Base-by-base conservation (phyloP, 192 early-diverging fungal genomes). In the Entomortierella parvispora region DNA sequence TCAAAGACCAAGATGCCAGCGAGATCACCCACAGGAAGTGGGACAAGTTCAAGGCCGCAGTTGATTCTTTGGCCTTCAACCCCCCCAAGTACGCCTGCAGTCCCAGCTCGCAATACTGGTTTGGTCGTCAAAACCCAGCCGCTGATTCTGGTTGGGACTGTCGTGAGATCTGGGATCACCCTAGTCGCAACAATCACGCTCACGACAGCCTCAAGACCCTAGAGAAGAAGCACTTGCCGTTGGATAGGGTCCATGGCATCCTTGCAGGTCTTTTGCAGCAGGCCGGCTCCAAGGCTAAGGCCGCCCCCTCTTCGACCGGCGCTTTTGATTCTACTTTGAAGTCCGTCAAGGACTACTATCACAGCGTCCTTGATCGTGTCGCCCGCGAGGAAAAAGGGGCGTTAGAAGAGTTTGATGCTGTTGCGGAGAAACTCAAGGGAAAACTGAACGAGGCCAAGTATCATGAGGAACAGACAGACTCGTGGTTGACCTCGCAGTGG, bases 371-470 rank as follows among this genome's bases (percentile, higher is more conserved):
- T 10, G 71, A 76, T 14, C 63, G 71, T 20, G 44, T 62, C 12
- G 54, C 57, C 17, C 63, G 53, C 15, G 48, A 51, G 28, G 71
- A 76, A 17, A n/a, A 60, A 20, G 45, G 46, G 2, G 71, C 71
- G 18, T 48, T 67, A 15, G 64, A 67, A 22, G 71, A 76, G n/a
- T 42, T 76, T 12, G 58, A 76, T 22, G 46, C 64, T 0, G 6
- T 76, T 5, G 23, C 9, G 8, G 71, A 76, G 28, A 76, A 67
- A 34, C 17, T 76, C 34, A 61, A 67, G 59, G 49, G n/a, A 9
- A 67, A 57, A 33, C 22, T 76, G n/a, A 55, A 76, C 46, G 64
- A 76, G 59, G 71, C 71, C 64, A 62, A 76, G 57, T 76, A 76
- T 29, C n/a, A 18, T 26, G 71, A 76, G 53, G 71, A 76, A 22